Percentiles rank a stretch among this genome's conserved stretches.
These are phyloP conservation scores for Metschnikowia kofuensis DNA, from an alignment of 805 yeast genomes.

Conservation along the genomic window DNA sequence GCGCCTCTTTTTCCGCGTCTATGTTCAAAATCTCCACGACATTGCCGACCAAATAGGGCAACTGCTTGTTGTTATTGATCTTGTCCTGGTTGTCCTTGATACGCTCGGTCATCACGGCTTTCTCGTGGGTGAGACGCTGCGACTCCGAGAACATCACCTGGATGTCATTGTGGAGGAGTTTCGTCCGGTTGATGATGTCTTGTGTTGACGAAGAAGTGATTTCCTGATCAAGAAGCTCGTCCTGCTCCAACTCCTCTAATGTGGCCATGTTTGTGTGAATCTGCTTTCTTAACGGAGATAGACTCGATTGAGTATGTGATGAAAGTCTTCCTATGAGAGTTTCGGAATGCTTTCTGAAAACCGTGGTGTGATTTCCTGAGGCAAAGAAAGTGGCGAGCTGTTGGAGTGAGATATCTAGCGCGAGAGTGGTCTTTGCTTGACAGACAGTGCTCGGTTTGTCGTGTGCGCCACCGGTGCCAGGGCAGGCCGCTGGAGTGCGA, in stretches of 20 bases:
- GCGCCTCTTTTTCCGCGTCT: constrained; percentile 77
- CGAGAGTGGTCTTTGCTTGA: too few species aligned
- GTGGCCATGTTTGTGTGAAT: constrained; percentile 58
- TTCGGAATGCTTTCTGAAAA: background rate
- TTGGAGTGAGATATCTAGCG: too few species aligned
- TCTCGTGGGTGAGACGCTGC: constrained; percentile 88
- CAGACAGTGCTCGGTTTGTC: background rate
- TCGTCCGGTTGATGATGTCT: constrained; percentile 82
- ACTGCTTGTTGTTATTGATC: constrained; percentile 90
- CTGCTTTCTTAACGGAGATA: background rate
- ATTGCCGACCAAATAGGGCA: constrained; percentile 95
- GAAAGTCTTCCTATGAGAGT: background rate
- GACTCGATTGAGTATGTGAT: background rate
- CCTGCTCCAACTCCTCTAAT: constrained; percentile 74
- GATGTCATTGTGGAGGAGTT: constrained; percentile 89
- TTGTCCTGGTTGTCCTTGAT: constrained; percentile 95
- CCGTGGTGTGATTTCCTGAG: too few species aligned
- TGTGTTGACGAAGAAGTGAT: constrained; percentile 72
- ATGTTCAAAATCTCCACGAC: constrained; percentile 92
- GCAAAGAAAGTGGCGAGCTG: too few species aligned
- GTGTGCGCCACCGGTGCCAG: constrained; percentile 6
- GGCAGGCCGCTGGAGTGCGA: background rate
- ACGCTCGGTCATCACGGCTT: constrained; percentile 86
- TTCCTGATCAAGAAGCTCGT: constrained; percentile 74
- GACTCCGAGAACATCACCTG: constrained; percentile 91